Conservation (phyloP, 306 rosid genomes). For the Benincasa hispida region DNA sequence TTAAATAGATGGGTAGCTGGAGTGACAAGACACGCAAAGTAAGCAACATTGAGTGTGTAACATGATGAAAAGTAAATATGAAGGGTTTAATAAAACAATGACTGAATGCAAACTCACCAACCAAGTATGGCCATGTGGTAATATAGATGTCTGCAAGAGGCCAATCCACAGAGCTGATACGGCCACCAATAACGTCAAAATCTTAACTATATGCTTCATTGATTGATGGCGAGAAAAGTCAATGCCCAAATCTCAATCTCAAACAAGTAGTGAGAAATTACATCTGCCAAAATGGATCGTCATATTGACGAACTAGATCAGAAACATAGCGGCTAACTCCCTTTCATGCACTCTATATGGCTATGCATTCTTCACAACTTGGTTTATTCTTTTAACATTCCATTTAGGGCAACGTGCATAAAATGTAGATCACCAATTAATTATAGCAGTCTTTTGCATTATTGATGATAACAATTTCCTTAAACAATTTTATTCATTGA, state of each 20-base stretch:
- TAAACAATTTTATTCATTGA: no score
- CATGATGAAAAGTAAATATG: neutral
- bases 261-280: neutral
- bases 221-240: conserved; percentile 1
- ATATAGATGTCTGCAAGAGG: conserved; percentile 39
- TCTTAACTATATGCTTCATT: conserved; percentile 83
- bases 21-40: conserved; percentile 8
- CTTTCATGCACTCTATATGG: no score
- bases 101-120: conserved; percentile 37
- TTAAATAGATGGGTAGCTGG: conserved; percentile 73
- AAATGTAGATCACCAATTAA: no score
- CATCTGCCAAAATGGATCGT: neutral
- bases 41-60: conserved; percentile 8
- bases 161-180: conserved; percentile 66
- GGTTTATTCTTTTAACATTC: neutral
- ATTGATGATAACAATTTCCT: no score
- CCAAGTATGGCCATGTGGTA: conserved; percentile 60
- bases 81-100: neutral
- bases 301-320: neutral
- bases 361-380: neutral
- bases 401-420: no score
- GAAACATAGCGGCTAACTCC: neutral
- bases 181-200: conserved; percentile 45
- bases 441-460: neutral
- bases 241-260: neutral